Base-by-base conservation (phyloP, 306 rosid species). In the Quercus alba region DNA sequence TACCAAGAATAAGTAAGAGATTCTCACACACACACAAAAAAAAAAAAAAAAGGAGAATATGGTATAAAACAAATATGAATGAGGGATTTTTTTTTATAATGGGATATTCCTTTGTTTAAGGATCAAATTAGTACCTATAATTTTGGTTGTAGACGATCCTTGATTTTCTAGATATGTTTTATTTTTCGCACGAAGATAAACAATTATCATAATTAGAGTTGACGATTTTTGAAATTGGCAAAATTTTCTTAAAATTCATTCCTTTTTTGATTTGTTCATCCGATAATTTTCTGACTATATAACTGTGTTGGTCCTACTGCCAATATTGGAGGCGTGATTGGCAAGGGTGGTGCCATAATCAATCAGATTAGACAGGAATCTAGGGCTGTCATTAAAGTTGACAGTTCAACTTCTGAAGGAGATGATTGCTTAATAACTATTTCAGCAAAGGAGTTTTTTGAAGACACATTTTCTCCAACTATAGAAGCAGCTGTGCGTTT, bases 341-440 rank as follows among this genome's bases (percentile, higher is more conserved):
- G 98, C 74, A 96, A 96, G 88, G 99, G 99, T 76, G 99, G 99
- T 81, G 83, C 20, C 33, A 85, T 96, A 67, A 93, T 96, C 76
- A 96, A 96, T 87, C 99, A 96, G 85, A 90, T 96, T 75, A 89
- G 99, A 84, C 98, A 96, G 88, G 98, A 96, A 2, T 87, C 99
- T 19, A 93, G 94, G 49, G 99, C 99, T 79, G 88, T 85, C 25
- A 90, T 96, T 62, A 96, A 96, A 83, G 99, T 96, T 84, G 99
- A 91, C 84, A 93, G 97, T 90, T 93, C 99, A 75, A 72, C 92
- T 56, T 66, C 91, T 70, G 98, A 93, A 86, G 97, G 88, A 58
- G 98, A 90, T 81, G 98, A 96, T 70, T 91, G 97, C 85, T 82
- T 93, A 74, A 93, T 96, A 82, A 87, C 78, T 81, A 87, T 96